These are phyloP conservation scores for Collybia sp. DNA, from an alignment of 768 basidiomycete genomes.

Conservation along the genomic window DNA sequence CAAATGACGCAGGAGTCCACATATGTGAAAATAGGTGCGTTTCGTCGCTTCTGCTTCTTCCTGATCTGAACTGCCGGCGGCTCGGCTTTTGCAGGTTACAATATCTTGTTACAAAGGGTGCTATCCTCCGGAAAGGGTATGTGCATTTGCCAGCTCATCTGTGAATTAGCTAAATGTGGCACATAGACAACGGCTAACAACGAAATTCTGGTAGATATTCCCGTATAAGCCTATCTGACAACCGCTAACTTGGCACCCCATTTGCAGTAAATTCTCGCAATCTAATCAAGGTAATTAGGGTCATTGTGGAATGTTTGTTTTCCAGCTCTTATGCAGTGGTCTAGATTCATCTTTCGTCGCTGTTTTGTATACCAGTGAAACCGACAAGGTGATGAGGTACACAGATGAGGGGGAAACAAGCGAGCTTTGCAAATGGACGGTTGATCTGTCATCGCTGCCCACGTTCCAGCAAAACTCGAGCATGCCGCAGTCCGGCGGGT, in stretches of 20 bases:
- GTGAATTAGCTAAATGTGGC: constrained; percentile 13
- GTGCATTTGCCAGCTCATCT: constrained; percentile 17
- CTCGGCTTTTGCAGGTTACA: constrained; percentile 52
- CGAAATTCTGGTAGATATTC: constrained; percentile 70
- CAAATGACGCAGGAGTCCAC: constrained; percentile 68
- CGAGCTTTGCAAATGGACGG: constrained; percentile 85
- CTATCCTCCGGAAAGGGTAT: constrained; percentile 82
- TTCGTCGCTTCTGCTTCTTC: constrained; percentile 10
- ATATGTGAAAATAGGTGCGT: constrained; percentile 83
- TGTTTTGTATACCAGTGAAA: constrained; percentile 74
- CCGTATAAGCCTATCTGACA: constrained; percentile 7
- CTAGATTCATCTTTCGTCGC: constrained; percentile 78
- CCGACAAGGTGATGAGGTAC: constrained; percentile 75
- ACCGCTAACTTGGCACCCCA: no score
- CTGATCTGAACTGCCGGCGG: constrained; percentile 20
- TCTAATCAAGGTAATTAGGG: constrained; percentile 40
- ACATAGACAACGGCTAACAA: constrained; percentile 71
- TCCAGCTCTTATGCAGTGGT: constrained; percentile 1
- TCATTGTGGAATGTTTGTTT: neutral
- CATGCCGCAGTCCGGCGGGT: constrained; percentile 53
- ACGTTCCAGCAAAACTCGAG: constrained; percentile 71
- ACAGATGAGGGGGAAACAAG: constrained; percentile 78
- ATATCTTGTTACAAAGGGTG: constrained; percentile 84
- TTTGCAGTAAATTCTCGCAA: constrained; percentile 69
- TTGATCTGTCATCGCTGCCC: constrained; percentile 74